Evolutionary conservation across 225 moss, liverwort and hornwort genomes (phyloP).

Genomic region (Climacium dendroides): DNA sequence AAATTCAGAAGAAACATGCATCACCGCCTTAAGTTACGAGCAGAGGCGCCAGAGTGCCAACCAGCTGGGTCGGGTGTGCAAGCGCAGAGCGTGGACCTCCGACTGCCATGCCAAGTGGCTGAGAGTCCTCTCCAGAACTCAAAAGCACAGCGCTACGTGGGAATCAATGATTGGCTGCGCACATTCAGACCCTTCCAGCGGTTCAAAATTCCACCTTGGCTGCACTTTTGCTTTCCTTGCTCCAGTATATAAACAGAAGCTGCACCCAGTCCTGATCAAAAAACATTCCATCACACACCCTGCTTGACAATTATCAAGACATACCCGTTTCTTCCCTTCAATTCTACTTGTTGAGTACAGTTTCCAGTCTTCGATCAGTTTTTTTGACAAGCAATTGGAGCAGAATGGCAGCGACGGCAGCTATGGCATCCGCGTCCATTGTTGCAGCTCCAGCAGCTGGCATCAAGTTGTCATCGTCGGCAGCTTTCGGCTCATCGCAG

Average conservation of each 20-base stretch:
- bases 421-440: neutral
- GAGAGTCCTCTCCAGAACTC: neutral
- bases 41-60: neutral
- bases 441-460: conserved; percentile 5
- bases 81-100: neutral
- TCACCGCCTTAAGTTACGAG: neutral
- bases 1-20: neutral
- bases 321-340: neutral
- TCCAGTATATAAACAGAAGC: neutral
- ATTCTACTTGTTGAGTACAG: neutral
- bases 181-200: neutral
- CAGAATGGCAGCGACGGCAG: conserved; percentile 2
- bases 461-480: neutral
- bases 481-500: neutral
- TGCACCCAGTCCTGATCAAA: neutral
- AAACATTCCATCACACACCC: no score
- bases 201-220: neutral
- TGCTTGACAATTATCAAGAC: no score
- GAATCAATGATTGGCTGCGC: neutral
- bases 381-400: neutral
- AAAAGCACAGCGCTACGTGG: neutral
- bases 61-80: neutral
- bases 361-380: neutral
- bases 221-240: neutral
- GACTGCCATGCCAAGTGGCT: neutral